Conservation (phyloP, 257 asterid species). For the Penstemon davidsonii region DNA sequence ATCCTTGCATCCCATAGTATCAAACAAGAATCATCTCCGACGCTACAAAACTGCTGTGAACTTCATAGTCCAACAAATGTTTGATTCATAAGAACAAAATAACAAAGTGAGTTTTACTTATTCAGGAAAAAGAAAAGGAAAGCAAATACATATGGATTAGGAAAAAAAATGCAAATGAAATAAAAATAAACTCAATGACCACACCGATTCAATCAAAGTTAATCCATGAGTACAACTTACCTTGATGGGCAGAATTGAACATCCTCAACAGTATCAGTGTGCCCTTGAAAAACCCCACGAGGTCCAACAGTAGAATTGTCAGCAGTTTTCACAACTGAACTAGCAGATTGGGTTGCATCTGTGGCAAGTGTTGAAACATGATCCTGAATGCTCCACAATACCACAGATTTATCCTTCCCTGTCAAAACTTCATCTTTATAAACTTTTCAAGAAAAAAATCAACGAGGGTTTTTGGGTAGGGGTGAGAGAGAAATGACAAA, state of each 20-base stretch:
- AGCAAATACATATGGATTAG: slow-evolving; percentile 6
- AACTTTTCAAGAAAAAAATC: slow-evolving; percentile 20
- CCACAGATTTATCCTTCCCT: slow-evolving; percentile 97
- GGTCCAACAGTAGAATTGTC: slow-evolving; percentile 85
- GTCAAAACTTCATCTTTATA: slow-evolving; percentile 30
- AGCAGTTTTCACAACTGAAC: slow-evolving; percentile 70
- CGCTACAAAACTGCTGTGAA: slow-evolving; percentile 96
- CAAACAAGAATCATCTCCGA: slow-evolving; percentile 97
- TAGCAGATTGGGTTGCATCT: slow-evolving; percentile 54
- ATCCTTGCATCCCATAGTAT: slow-evolving; percentile 95
- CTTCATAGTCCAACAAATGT: slow-evolving; percentile 44
- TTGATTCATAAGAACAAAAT: slow-evolving; percentile 29
- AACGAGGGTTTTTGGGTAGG: neutral
- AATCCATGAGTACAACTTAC: slow-evolving; percentile 38
- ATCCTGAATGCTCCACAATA: slow-evolving; percentile 95
- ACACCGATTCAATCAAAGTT: neutral
- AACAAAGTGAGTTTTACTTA: slow-evolving; percentile 18
- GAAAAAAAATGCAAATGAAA: neutral
- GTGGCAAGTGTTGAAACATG: slow-evolving; percentile 81
- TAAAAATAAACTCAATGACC: neutral
- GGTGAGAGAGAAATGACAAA: neutral
- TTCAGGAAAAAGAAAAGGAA: slow-evolving; percentile 6
- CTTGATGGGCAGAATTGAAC: slow-evolving; percentile 98
- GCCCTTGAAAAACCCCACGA: slow-evolving; percentile 89
- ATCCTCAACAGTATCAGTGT: slow-evolving; percentile 92